Evolutionary conservation across 441 rosid genomes (phyloP).

Genomic region (Gossypium laxum): DNA sequence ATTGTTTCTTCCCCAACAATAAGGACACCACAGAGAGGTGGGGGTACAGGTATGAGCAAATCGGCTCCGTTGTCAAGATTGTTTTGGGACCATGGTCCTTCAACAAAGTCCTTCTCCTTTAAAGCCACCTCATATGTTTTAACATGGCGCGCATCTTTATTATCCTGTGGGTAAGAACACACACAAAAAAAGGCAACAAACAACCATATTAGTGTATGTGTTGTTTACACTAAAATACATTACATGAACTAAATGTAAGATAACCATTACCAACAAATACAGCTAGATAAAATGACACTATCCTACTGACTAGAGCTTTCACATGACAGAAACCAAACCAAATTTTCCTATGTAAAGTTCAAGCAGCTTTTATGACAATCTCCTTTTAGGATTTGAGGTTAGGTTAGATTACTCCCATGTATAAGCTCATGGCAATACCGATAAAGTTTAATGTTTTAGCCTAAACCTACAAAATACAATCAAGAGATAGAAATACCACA

Average conservation of each 20-base stretch:
- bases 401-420: background rate
- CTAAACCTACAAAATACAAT: background rate
- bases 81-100: conserved; percentile 95
- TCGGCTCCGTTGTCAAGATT: conserved; percentile 93
- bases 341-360: background rate
- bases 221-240: background rate
- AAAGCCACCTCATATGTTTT: conserved; percentile 91
- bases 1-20: conserved; percentile 95
- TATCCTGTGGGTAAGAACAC: conserved; percentile 45
- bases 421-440: background rate
- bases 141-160: conserved; percentile 93
- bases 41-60: conserved; percentile 88
- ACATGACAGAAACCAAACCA: background rate
- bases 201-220: background rate
- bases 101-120: conserved; percentile 90
- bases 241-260: background rate
- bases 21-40: conserved; percentile 90
- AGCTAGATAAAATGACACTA: background rate
- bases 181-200: background rate
- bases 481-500: background rate
- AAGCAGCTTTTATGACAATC: background rate
- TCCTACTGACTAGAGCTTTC: background rate
- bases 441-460: background rate
- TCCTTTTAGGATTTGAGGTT: background rate
- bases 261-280: background rate